Base-by-base conservation (phyloP, 306 rosid species). In the Trifolium subterraneum region DNA sequence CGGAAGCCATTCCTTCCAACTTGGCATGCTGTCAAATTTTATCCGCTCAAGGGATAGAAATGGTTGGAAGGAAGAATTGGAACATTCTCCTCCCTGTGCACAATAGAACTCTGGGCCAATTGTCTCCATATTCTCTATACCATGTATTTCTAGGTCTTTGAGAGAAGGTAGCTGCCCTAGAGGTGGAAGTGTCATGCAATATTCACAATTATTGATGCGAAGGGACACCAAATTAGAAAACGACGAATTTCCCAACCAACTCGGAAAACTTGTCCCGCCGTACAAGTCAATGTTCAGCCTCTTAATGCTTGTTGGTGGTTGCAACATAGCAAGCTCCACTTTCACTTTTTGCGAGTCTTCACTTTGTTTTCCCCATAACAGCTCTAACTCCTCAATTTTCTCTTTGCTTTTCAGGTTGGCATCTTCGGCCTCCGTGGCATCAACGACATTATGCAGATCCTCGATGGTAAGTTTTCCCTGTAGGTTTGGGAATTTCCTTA, bases 1-100 rank as follows among this genome's bases (percentile, higher is more conserved):
- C 1, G 41, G 42, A 25, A 27, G 1, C 42, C 72, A 47, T 45
- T 68, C 44, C 20, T 68, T 29, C 72, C 72, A 68, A 68, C 27
- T 68, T 15, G 72, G 8, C 60, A 68, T 68, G 15, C 0, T 3
- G 2, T 7, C 0, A 23, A 68, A 44, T 44, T 12, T 6, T 36
- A 68, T 2, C n/a, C 0, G 2, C 59, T 68, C 59, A 11, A 68
- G 54, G n/a, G 72, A 68, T 15, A 25, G 59, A 68, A 68, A 47
- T 47, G 60, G 42, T 47, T 47, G 59, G 72, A 10, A 68, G 2
- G 54, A 47, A 47, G 20, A 47, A 15, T 47, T n/a, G 54, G 10
- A 47, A 5, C 54, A 8, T n/a, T n/a, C 20, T 0, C 7, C 54
- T 6, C 2, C 19, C 20, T 14, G 8, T 9, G 1, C 20, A 47